phyloP scores from a whole-genome alignment of 2,329 filamentous ascomycete genomes.

The Passalora sequoiae region DNA sequence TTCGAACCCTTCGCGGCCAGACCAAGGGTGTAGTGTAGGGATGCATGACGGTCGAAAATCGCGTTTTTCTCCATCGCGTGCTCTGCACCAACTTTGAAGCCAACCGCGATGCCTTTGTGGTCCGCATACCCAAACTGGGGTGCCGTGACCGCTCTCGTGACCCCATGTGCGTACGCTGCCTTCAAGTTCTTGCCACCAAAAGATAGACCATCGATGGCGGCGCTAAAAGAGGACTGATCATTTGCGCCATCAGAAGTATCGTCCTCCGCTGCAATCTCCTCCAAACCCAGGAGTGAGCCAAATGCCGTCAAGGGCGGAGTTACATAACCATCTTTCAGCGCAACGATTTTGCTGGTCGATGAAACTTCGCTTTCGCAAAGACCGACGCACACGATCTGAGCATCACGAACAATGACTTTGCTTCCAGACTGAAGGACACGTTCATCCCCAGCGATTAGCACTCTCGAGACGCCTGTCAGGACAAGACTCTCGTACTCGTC shows the following conservation, averaged over 20 bases:
- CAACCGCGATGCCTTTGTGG: constrained; percentile 36
- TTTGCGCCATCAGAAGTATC: constrained; percentile 47
- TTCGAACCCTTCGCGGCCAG: constrained; percentile 42
- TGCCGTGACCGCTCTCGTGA: constrained; percentile 37
- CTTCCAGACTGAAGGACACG: constrained; percentile 11
- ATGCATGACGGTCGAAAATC: constrained; percentile 38
- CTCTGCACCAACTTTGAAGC: constrained; percentile 34
- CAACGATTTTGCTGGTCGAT: constrained; percentile 39
- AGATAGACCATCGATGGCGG: constrained; percentile 47
- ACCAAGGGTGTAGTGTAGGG: constrained; percentile 50
- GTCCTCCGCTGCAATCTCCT: constrained; percentile 56
- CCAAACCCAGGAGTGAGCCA: constrained; percentile 56
- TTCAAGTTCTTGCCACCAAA: constrained; percentile 39
- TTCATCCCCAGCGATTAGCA: constrained; percentile 47
- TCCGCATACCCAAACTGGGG: constrained; percentile 29
- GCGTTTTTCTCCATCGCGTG: constrained; percentile 33
- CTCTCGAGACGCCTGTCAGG: constrained; percentile 53
- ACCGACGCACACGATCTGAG: constrained; percentile 55
- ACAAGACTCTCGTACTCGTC: constrained; percentile 39
- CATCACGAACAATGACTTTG: constrained; percentile 46
- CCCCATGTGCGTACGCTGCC: constrained; percentile 36
- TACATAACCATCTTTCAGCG: constrained; percentile 57
- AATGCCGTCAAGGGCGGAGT: constrained; percentile 57
- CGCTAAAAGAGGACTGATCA: constrained; percentile 50
- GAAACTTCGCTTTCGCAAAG: constrained; percentile 44